Conservation (phyloP, 169 alveolate genomes). For the Plasmodium yoelii region DNA sequence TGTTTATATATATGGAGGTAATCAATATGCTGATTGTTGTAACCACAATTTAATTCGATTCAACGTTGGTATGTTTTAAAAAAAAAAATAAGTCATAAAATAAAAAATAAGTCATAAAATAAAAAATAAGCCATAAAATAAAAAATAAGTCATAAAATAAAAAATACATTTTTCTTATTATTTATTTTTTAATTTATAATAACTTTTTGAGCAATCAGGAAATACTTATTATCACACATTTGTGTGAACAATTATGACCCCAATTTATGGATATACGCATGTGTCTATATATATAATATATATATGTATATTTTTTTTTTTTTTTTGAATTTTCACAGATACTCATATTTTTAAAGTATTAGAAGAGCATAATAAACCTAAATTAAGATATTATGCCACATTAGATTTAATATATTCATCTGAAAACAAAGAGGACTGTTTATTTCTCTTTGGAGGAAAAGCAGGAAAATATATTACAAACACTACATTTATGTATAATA, state of each 20-base stretch:
- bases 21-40: slow-evolving; percentile 4
- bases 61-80: slow-evolving; percentile 9
- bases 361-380: slow-evolving; percentile 16
- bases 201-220: too few species aligned
- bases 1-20: slow-evolving; percentile 69
- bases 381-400: slow-evolving; percentile 44
- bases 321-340: slow-evolving; percentile 9
- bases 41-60: slow-evolving; percentile 21
- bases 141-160: background rate
- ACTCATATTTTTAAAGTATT: slow-evolving; percentile 29
- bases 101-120: background rate
- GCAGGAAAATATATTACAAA: slow-evolving; percentile 50
- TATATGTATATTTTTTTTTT: too few species aligned
- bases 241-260: too few species aligned
- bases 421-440: slow-evolving; percentile 38
- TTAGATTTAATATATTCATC: slow-evolving; percentile 46
- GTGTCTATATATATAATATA: too few species aligned
- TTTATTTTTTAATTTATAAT: too few species aligned
- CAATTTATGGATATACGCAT: too few species aligned
- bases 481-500: slow-evolving; percentile 42
- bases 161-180: too few species aligned
- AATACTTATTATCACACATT: too few species aligned
- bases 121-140: too few species aligned
- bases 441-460: slow-evolving; percentile 71
- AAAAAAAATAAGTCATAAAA: too few species aligned